Conservation (phyloP, 371 early-diverging fungal genomes). For the Lichtheimia hyalospora region DNA sequence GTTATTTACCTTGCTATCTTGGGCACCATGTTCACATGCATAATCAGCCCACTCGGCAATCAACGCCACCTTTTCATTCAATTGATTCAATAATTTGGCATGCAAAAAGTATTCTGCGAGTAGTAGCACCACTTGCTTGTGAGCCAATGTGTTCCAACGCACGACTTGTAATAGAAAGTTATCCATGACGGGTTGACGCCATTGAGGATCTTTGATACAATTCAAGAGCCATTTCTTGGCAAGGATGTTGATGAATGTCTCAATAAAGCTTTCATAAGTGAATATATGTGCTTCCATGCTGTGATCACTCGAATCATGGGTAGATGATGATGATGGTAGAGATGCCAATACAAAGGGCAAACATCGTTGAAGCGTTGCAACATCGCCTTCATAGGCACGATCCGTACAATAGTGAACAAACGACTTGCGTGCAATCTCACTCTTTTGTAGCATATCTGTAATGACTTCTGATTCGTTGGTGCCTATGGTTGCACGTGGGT, state of each 20-base stretch:
- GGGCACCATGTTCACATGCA: constrained; percentile 17
- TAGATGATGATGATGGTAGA: constrained; percentile 19
- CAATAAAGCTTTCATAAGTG: constrained; percentile 51
- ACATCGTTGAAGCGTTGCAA: constrained; percentile 37
- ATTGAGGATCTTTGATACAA: constrained; percentile 35
- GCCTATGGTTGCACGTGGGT: constrained; percentile 15
- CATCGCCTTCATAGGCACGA: constrained; percentile 39
- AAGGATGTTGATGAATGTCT: constrained; percentile 45
- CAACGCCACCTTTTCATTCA: constrained; percentile 30
- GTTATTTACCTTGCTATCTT: constrained; percentile 33
- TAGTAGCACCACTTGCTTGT: constrained; percentile 43
- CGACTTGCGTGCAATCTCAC: constrained; percentile 57
- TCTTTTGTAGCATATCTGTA: constrained; percentile 22
- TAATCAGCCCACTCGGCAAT: constrained; percentile 41
- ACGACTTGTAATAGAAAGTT: constrained; percentile 46
- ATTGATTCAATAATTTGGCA: constrained; percentile 19
- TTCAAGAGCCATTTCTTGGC: constrained; percentile 40
- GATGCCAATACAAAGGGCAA: constrained; percentile 44
- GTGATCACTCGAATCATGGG: constrained; percentile 21
- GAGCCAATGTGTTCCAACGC: constrained; percentile 37
- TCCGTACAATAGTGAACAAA: constrained; percentile 55
- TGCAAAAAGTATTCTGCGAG: constrained; percentile 38
- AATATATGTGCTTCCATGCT: constrained; percentile 28
- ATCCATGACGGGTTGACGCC: constrained; percentile 46
- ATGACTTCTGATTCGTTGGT: constrained; percentile 9